A percentile compares a stretch with the other conserved stretches of the same genome.
phyloP scores from a whole-genome alignment of 805 yeast genomes.

The Priceomyces haplophilus region DNA sequence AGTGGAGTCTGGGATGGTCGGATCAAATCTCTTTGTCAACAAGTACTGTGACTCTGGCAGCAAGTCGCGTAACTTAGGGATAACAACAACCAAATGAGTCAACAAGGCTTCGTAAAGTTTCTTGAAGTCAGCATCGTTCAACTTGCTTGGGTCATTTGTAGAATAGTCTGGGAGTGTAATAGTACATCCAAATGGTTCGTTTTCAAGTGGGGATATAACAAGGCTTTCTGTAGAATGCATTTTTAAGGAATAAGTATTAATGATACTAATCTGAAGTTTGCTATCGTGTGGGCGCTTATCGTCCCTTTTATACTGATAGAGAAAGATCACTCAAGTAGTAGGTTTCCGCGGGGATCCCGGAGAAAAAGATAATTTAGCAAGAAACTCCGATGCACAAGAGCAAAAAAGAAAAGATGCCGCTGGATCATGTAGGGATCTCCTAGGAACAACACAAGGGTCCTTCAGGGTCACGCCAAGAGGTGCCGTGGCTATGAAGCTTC shows the following conservation, averaged over 20 bases:
- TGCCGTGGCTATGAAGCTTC: too few relatives aligned
- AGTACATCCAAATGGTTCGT: slow-evolving; percentile 65
- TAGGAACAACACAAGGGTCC: too few relatives aligned
- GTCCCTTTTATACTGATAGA: not conserved
- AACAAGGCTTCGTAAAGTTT: slow-evolving; percentile 61
- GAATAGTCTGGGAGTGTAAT: slow-evolving; percentile 64
- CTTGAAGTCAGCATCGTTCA: slow-evolving; percentile 64
- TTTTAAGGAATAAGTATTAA: not conserved
- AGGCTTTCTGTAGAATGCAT: slow-evolving; percentile 21
- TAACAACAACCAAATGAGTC: slow-evolving; percentile 66
- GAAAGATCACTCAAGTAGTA: not conserved
- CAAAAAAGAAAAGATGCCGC: too few relatives aligned
- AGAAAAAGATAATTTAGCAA: too few relatives aligned
- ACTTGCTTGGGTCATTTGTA: slow-evolving; percentile 63
- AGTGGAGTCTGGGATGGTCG: slow-evolving; percentile 49
- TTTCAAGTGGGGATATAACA: slow-evolving; percentile 43
- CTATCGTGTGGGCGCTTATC: too few relatives aligned
- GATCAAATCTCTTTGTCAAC: slow-evolving; percentile 76
- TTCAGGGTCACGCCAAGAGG: too few relatives aligned
- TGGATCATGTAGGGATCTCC: too few relatives aligned
- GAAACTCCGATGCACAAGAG: too few relatives aligned
- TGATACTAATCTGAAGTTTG: too few relatives aligned
- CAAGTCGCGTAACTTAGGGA: slow-evolving; percentile 68
- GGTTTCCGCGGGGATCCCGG: too few relatives aligned
- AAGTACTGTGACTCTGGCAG: slow-evolving; percentile 73